These are phyloP conservation scores for Metschnikowia lochheadii DNA, from an alignment of 805 yeast genomes.

Conservation along the genomic window DNA sequence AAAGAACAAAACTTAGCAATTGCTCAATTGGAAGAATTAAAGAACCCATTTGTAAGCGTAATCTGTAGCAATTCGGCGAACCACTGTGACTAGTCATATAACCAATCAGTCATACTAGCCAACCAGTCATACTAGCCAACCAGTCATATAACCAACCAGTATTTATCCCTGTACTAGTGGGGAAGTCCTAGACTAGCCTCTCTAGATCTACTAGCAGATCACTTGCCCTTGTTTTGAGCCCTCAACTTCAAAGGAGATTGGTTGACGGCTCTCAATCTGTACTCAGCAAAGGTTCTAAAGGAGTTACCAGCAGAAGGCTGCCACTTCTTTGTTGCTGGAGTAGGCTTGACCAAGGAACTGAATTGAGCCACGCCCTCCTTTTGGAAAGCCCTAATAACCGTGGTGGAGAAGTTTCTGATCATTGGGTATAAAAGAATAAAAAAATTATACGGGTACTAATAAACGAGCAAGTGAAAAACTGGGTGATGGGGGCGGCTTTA, in stretches of 20 bases:
- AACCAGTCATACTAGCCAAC: no score
- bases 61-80: no score
- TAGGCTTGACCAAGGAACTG: conserved; percentile 21
- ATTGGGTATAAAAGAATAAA: conserved; percentile 2
- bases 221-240: conserved; percentile 7
- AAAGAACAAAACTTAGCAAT: no score
- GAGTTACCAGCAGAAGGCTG: conserved; percentile 37
- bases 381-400: conserved; percentile 21
- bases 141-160: no score
- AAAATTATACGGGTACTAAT: no score
- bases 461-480: background rate
- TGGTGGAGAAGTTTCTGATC: conserved; percentile 25
- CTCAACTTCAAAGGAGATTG: conserved; percentile 38
- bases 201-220: background rate
- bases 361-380: conserved; percentile 27
- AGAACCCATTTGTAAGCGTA: background rate
- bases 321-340: conserved; percentile 28
- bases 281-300: conserved; percentile 42
- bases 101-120: no score
- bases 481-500: background rate
- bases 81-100: no score
- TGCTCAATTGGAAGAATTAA: conserved; percentile 1
- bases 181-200: no score
- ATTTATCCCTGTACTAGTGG: no score
- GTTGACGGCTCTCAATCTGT: conserved; percentile 39